These are phyloP conservation scores for Capronia americana DNA, from an alignment of 2,329 filamentous ascomycete genomes.

Conservation along the genomic window DNA sequence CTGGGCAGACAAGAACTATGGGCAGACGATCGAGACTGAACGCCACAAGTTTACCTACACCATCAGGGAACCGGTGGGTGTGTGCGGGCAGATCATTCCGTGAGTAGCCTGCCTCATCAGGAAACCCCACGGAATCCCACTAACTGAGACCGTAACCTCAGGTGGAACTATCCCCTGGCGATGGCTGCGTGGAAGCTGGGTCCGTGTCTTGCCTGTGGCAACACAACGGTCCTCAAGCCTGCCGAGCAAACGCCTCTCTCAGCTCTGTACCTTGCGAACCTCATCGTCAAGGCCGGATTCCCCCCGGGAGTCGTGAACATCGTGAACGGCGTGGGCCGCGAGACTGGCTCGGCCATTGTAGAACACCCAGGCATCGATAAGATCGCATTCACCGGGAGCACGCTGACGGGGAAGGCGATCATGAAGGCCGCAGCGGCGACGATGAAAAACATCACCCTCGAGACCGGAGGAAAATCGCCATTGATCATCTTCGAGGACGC, in stretches of 20 bases:
- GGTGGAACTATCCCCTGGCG: background rate
- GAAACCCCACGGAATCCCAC: too few relatives aligned
- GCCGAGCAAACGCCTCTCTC: constrained; percentile 65
- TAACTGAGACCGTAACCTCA: too few relatives aligned
- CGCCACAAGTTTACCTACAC: constrained; percentile 85
- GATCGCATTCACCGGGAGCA: constrained; percentile 49
- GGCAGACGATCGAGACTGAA: constrained; percentile 76
- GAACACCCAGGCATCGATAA: constrained; percentile 50
- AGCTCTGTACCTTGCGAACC: constrained; percentile 65
- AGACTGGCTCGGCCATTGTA: constrained; percentile 38
- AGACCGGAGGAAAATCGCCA: constrained; percentile 70
- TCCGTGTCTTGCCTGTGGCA: constrained; percentile 61
- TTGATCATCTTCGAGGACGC: constrained; percentile 69
- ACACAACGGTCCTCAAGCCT: constrained; percentile 63
- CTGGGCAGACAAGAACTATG: constrained; percentile 78
- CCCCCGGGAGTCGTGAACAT: constrained; percentile 50
- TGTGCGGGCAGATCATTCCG: constrained; percentile 54
- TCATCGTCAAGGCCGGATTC: constrained; percentile 58
- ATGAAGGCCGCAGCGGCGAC: constrained; percentile 48
- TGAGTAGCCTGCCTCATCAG: too few relatives aligned
- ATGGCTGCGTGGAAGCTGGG: constrained; percentile 59
- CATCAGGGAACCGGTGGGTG: constrained; percentile 76
- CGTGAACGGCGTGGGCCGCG: constrained; percentile 40
- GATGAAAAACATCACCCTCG: constrained; percentile 65
- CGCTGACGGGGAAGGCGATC: constrained; percentile 46